Evolutionary conservation across 2,329 filamentous ascomycete genomes (phyloP).

Genomic region (Verticillium klebahnii): DNA sequence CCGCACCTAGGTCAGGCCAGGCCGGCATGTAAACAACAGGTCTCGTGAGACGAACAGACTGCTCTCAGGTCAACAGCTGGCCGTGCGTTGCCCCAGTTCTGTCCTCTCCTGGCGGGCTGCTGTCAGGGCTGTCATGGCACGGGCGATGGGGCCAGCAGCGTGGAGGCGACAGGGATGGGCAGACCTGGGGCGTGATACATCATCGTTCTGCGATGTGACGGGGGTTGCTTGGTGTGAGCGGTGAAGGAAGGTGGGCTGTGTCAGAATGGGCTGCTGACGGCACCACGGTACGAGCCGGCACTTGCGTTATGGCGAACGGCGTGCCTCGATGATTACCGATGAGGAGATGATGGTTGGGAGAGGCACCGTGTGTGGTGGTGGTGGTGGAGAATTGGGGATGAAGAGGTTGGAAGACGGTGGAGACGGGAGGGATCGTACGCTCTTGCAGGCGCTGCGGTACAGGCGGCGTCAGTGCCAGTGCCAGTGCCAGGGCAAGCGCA

Average conservation of each 20-base stretch:
- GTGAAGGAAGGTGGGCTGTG: background rate
- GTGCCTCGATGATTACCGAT: background rate
- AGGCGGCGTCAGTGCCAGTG: background rate
- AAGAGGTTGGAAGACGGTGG: background rate
- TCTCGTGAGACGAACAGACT: background rate
- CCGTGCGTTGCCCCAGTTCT: background rate
- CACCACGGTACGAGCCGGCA: background rate
- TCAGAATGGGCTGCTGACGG: background rate
- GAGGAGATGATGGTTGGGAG: background rate
- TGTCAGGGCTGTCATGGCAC: background rate
- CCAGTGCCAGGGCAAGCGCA: background rate
- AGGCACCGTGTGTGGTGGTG: background rate
- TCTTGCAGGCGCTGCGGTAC: background rate
- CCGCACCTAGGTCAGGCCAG: background rate
- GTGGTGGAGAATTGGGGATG: background rate
- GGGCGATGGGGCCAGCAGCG: background rate
- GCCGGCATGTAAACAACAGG: background rate
- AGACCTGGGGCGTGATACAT: background rate
- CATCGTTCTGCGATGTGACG: background rate
- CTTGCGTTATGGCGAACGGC: background rate
- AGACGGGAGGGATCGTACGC: background rate
- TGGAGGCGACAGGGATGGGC: background rate
- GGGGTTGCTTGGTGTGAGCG: background rate
- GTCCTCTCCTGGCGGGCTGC: background rate
- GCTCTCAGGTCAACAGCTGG: background rate